These are phyloP conservation scores for Primulina huaijiensis DNA, from an alignment of 257 asterid species.

Conservation along the genomic window DNA sequence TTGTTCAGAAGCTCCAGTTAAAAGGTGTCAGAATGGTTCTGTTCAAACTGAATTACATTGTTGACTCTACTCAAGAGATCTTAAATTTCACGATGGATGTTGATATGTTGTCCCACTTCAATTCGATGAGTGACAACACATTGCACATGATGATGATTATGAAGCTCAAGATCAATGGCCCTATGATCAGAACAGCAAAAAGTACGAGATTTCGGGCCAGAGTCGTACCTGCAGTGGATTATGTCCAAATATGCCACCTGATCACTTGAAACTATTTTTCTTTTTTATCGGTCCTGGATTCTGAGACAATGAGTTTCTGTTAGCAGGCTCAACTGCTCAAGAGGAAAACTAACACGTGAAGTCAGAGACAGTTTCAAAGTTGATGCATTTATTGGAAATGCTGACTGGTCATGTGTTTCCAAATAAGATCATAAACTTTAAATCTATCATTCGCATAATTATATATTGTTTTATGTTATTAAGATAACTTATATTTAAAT, in stretches of 20 bases:
- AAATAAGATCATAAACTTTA: no score
- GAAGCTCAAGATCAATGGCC: constrained; percentile 99
- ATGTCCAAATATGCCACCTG: constrained; percentile 55
- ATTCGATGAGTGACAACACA: constrained; percentile 94
- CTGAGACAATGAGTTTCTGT: constrained; percentile 2
- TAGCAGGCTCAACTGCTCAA: constrained; percentile 80
- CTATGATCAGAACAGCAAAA: no score
- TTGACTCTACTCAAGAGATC: constrained; percentile 89
- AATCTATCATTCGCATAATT: no score
- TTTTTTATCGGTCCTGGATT: neutral
- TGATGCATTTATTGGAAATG: constrained; percentile 79
- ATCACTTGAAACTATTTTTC: neutral
- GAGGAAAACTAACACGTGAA: constrained; percentile 74
- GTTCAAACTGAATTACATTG: constrained; percentile 71
- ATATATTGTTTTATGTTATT: no score
- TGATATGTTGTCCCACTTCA: constrained; percentile 87
- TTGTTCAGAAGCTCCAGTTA: constrained; percentile 61
- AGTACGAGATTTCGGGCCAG: constrained; percentile 93
- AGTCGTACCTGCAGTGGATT: constrained; percentile 88
- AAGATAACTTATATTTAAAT: no score
- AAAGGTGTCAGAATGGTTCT: constrained; percentile 81
- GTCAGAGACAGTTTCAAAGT: constrained; percentile 63
- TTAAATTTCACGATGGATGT: constrained; percentile 90
- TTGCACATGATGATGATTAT: constrained; percentile 66
- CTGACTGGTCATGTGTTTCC: constrained; percentile 45